Conservation (phyloP, 805 yeast genomes). For the Ogataea haglerorum region DNA sequence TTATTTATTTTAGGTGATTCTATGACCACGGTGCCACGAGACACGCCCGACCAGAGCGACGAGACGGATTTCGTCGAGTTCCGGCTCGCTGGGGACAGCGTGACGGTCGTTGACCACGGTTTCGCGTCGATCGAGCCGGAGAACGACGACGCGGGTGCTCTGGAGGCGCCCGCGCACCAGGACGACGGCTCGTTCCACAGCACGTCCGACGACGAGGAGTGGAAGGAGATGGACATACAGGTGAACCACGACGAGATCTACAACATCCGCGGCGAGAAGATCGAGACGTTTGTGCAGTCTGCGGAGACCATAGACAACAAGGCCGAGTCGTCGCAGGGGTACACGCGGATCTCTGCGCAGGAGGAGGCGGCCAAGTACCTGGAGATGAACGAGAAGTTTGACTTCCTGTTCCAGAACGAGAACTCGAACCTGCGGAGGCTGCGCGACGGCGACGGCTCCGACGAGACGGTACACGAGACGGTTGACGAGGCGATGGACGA, state of each 20-base stretch:
- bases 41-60: conserved; percentile 7
- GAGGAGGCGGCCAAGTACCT: conserved; percentile 75
- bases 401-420: conserved; percentile 43
- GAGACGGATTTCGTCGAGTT: conserved; percentile 24
- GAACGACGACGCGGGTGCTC: background rate
- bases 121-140: conserved; percentile 7
- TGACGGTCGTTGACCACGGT: conserved; percentile 20
- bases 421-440: conserved; percentile 32
- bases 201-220: conserved; percentile 45
- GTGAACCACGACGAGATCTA: conserved; percentile 68
- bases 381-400: conserved; percentile 49
- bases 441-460: conserved; percentile 23
- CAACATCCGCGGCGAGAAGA: conserved; percentile 71
- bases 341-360: conserved; percentile 84
- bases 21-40: background rate
- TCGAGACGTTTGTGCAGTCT: conserved; percentile 37
- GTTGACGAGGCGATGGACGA: conserved; percentile 21
- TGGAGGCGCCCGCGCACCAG: background rate
- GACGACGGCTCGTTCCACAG: background rate
- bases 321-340: conserved; percentile 56
- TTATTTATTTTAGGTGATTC: background rate
- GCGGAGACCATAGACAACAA: conserved; percentile 22
- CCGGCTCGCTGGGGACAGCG: conserved; percentile 20
- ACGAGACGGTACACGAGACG: conserved; percentile 19
- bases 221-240: conserved; percentile 87